Conservation (phyloP, 192 early-diverging fungal species). For the Obelidium mucronatum region DNA sequence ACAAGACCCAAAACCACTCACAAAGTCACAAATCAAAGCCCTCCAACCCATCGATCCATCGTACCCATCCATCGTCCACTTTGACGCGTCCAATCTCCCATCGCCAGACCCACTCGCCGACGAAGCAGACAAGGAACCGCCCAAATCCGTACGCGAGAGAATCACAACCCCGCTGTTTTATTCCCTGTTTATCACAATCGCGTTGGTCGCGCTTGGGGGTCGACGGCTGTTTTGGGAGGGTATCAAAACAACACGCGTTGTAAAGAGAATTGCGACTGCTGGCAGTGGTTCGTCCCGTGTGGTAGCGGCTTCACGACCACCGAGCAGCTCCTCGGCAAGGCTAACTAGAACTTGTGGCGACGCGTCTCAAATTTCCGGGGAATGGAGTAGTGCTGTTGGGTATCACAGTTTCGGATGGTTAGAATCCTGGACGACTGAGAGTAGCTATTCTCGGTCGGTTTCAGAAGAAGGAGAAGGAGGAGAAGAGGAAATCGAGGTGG, state of each 20-base stretch:
- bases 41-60: constrained; percentile 2
- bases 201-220: background rate
- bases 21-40: background rate
- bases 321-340: too few species aligned
- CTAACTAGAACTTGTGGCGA: too few species aligned
- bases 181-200: background rate
- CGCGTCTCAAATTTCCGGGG: too few species aligned
- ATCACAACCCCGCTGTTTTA: constrained; percentile 12
- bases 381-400: too few species aligned
- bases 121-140: background rate
- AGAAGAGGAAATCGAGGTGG: background rate
- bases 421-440: too few species aligned
- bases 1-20: background rate
- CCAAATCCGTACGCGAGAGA: background rate
- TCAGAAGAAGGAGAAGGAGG: too few species aligned
- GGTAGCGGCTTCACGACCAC: too few species aligned
- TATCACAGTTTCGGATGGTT: too few species aligned
- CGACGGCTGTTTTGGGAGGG: constrained; percentile 16
- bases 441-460: too few species aligned
- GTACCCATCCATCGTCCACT: constrained; percentile 27
- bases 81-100: background rate
- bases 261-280: background rate
- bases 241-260: background rate
- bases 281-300: too few species aligned
- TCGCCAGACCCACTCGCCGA: background rate